Evolutionary conservation across 2,329 filamentous ascomycete species (phyloP).

Genomic region (Cladosporium phlei): DNA sequence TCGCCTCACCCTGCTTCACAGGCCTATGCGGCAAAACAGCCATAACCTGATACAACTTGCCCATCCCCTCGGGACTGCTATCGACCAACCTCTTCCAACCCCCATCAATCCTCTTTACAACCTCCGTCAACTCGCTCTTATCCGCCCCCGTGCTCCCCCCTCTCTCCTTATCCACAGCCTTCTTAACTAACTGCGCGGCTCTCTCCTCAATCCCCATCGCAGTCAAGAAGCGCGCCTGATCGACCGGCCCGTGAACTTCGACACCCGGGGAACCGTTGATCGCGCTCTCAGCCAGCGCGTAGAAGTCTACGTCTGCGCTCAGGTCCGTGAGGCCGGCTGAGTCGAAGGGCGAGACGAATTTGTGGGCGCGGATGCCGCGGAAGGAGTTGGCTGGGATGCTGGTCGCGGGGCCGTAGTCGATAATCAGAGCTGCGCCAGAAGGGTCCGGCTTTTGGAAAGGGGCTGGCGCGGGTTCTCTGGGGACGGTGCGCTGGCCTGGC

Average conservation of each 20-base stretch:
- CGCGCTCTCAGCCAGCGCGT: slow-evolving; percentile 76
- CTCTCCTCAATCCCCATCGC: slow-evolving; percentile 79
- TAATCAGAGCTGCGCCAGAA: slow-evolving; percentile 83
- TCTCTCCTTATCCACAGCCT: slow-evolving; percentile 31
- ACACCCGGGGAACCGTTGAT: slow-evolving; percentile 69
- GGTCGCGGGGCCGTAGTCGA: slow-evolving; percentile 82
- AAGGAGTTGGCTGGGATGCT: slow-evolving; percentile 84
- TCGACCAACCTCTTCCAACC: slow-evolving; percentile 84
- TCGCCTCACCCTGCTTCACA: slow-evolving; percentile 58
- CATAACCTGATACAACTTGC: slow-evolving; percentile 88
- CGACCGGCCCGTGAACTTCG: slow-evolving; percentile 87
- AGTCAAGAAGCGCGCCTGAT: slow-evolving; percentile 74
- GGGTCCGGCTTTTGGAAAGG: slow-evolving; percentile 53
- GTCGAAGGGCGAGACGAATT: slow-evolving; percentile 70
- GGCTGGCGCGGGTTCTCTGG: slow-evolving; percentile 26
- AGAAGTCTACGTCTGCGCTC: slow-evolving; percentile 90
- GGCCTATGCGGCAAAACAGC: slow-evolving; percentile 67
- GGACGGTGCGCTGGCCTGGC: slow-evolving; percentile 19
- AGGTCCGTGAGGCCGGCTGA: slow-evolving; percentile 80
- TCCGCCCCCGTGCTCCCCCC: slow-evolving; percentile 34
- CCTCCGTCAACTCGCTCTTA: slow-evolving; percentile 40
- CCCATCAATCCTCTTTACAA: slow-evolving; percentile 59
- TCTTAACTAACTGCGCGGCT: slow-evolving; percentile 60
- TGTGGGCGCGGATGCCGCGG: slow-evolving; percentile 78
- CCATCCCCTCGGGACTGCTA: slow-evolving; percentile 78